Base-by-base conservation (phyloP, 495 filamentous ascomycete species). In the Chaetomium cochliodes region DNA sequence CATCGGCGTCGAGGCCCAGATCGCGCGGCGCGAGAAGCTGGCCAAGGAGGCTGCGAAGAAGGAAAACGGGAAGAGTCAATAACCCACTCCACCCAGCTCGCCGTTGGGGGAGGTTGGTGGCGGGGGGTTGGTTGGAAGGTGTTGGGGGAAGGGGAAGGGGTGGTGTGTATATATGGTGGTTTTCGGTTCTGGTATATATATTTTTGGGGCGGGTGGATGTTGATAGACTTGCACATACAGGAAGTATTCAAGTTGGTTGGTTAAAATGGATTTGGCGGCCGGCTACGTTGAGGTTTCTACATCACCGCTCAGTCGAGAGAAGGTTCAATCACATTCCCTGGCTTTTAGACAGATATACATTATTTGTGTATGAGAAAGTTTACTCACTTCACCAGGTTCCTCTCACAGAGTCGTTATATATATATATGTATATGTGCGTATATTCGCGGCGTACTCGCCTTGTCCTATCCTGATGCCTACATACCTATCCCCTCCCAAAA, bases 1-100 rank as follows among this genome's bases (percentile, higher is more conserved):
- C 42, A 90, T 98, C 74, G 96, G 92, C 52, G 90, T 92, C 30
- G 94, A 98, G 78, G 94, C 87, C 0, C 78, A 85, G 49, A 92
- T 96, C 67, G 87, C 90, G 69, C 82, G 90, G 69, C 82, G 84
- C 64, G 92, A 97, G 79, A 97, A 98, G 81, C 74, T 85, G 52
- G 88, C 88, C 3, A 96, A 94, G 80, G 90, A 91, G 77, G 78
- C 73, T 69, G 86, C 83, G 11, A 91, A 88, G 79, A 73, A 75
- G 72, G 68, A 88, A 79, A 73, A 75, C 72, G 68, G 52, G 57
- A 81, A 80, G 70, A 71, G 60, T 30, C 73, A 76, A 52, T 68
- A 28, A 56, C 18, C 33, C 37, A 0, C 11, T 0, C 3, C n/a
- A 30, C 3, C 28, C 28, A 30, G 6, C 6, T 2, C 6, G 49